phyloP scores from a whole-genome alignment of 2,329 filamentous ascomycete genomes.

The Phoma herbarum region DNA sequence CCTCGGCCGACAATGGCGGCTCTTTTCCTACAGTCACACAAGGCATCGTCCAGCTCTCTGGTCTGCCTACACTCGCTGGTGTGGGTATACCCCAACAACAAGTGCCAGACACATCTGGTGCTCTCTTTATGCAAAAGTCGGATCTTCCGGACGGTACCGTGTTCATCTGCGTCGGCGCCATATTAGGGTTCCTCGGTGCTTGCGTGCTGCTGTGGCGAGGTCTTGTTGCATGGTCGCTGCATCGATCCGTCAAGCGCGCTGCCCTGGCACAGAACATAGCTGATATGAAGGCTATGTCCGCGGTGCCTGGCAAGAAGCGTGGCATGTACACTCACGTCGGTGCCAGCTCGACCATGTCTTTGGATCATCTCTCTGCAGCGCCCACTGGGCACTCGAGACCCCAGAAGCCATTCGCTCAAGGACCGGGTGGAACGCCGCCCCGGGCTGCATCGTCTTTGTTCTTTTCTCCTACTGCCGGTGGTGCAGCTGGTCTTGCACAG shows the following conservation, averaged over 20 bases:
- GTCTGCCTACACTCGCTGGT: constrained; percentile 65
- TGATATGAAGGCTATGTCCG: constrained; percentile 72
- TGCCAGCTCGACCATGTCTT: constrained; percentile 63
- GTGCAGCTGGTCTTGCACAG: constrained; percentile 57
- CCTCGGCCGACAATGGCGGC: constrained; percentile 21
- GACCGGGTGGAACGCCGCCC: constrained; percentile 37
- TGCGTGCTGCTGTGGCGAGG: constrained; percentile 88
- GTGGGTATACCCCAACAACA: constrained; percentile 72
- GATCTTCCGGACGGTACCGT: constrained; percentile 89
- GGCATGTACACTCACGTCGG: constrained; percentile 56
- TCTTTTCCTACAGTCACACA: constrained; percentile 23
- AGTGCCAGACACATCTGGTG: constrained; percentile 82
- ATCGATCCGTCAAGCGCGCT: constrained; percentile 87
- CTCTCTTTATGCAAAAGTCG: constrained; percentile 92
- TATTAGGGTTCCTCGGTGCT: constrained; percentile 82
- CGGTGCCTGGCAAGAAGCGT: constrained; percentile 49
- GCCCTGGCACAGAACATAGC: constrained; percentile 76
- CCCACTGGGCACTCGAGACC: constrained; percentile 46
- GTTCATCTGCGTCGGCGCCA: constrained; percentile 92
- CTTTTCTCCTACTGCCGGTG: constrained; percentile 89
- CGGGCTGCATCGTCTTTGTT: constrained; percentile 70
- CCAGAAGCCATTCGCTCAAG: constrained; percentile 42
- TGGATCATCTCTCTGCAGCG: constrained; percentile 59
- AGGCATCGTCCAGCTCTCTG: constrained; percentile 45
- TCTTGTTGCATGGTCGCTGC: constrained; percentile 87